Evolutionary conservation across 768 basidiomycete genomes (phyloP), one percentile per base, ranked within the genome.

Genomic region (Mycena galopus): DNA sequence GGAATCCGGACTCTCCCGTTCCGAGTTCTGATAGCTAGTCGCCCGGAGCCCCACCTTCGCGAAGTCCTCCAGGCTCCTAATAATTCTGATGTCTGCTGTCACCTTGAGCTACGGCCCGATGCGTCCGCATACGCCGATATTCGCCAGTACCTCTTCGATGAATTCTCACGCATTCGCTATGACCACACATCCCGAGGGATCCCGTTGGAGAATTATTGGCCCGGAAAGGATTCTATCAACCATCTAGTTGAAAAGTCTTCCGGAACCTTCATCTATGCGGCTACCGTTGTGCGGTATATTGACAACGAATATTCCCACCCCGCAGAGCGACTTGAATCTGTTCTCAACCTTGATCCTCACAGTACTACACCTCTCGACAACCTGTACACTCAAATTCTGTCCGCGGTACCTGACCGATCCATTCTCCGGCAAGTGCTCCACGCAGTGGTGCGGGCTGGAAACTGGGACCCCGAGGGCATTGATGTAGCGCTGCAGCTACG

Each of bases 231-330:
- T 39, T 9, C n/a, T 1, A 69, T 69, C 33, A 23, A 47, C 35
- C 57, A 59, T 27, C 27, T 71, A 23, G 67, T 69, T 12, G 17
- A 62, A 55, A 69, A 63, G 21, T 69, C 67, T 10, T 69, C 67
- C 23, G 67, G 60, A 23, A 69, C 60, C 27, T 69, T 69, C 33
- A 69, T 71, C 5, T 71, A 65, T n/a, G 69, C 62, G 1, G 32
- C 63, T 19, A 70, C 69, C 21, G 62, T 70, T 10, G 2, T 70
- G 29, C 69, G 61, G 4, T 70, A 63, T 16, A 33, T 71, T 12
- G 69, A 57, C 42, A 56, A 71, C n/a, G 69, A 58, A 33, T 62
- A 56, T 29, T 69, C 61, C 2, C 68, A 69, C 47, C 68, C 68
- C n/a, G 44, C 17, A n/a, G 63, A 65, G 23, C 69, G 57, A 10